Conservation (phyloP, 139 green algal species). For the Chlorella sp. region DNA sequence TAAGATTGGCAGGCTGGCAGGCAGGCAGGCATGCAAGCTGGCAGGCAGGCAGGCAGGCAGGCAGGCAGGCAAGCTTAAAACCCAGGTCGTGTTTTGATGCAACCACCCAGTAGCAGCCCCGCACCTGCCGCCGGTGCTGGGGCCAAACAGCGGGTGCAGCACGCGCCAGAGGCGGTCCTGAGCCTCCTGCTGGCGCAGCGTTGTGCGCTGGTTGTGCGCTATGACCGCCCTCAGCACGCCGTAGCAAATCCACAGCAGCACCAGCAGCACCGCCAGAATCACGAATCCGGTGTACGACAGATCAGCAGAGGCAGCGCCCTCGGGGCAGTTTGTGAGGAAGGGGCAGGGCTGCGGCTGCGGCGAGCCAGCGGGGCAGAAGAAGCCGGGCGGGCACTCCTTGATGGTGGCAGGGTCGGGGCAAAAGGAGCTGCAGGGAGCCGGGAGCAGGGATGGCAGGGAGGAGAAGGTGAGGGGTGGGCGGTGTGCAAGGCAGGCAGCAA, state of each 20-base stretch:
- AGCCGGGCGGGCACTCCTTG: constrained; percentile 45
- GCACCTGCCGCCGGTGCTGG: not conserved
- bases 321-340: constrained; percentile 47
- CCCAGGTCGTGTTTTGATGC: constrained; percentile 1
- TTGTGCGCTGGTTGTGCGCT: not conserved
- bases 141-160: constrained; percentile 42
- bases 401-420: constrained; percentile 42
- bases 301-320: constrained; percentile 37
- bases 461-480: not conserved
- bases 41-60: not conserved
- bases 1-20: too few relatives aligned
- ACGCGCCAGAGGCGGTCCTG: constrained; percentile 43
- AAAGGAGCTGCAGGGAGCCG: constrained; percentile 37
- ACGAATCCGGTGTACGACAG: constrained; percentile 47
- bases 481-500: not conserved
- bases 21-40: too few relatives aligned
- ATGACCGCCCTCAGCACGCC: not conserved
- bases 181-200: constrained; percentile 24
- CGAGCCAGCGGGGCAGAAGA: constrained; percentile 54
- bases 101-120: too few relatives aligned
- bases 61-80: not conserved
- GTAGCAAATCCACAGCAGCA: constrained; percentile 17
- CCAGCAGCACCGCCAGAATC: constrained; percentile 34
- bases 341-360: constrained; percentile 45
- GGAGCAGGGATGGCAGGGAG: not conserved